A percentile compares a stretch with the other conserved stretches of the same genome.
These are phyloP conservation scores for Lathyrus oleraceus DNA, from an alignment of 306 rosid genomes.

Conservation along the genomic window DNA sequence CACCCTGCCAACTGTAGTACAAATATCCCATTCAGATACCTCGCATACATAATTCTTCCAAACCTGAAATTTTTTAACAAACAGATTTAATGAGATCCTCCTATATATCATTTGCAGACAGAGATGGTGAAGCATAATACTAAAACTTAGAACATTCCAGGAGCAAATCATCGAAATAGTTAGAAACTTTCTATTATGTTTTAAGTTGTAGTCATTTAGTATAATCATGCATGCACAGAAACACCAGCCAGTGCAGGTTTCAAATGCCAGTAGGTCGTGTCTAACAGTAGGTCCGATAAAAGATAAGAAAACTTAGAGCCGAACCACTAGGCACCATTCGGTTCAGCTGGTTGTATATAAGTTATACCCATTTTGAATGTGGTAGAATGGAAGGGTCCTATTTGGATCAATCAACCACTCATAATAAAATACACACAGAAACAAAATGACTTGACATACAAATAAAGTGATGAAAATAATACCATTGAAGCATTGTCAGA, in stretches of 20 bases:
- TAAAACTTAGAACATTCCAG: background rate
- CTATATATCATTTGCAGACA: background rate
- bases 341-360: constrained; percentile 7
- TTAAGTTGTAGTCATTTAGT: background rate
- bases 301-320: constrained; percentile 4
- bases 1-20: constrained; percentile 78
- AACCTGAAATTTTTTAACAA: constrained; percentile 54
- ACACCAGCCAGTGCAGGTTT: background rate
- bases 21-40: constrained; percentile 60
- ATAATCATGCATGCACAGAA: background rate
- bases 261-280: constrained; percentile 2
- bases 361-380: constrained; percentile 1
- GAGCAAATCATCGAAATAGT: constrained; percentile 11
- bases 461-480: constrained; percentile 32
- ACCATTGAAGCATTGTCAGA: constrained; percentile 86
- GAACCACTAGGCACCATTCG: background rate
- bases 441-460: background rate
- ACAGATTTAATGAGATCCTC: constrained; percentile 24
- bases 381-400: background rate
- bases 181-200: background rate
- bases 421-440: background rate
- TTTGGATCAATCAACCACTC: constrained; percentile 2
- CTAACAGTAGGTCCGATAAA: background rate
- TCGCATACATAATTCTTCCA: constrained; percentile 77
- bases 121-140: constrained; percentile 12